These are phyloP conservation scores for Coix lacrymajobi DNA, from an alignment of 176 grass and related monocot species.

Conservation along the genomic window DNA sequence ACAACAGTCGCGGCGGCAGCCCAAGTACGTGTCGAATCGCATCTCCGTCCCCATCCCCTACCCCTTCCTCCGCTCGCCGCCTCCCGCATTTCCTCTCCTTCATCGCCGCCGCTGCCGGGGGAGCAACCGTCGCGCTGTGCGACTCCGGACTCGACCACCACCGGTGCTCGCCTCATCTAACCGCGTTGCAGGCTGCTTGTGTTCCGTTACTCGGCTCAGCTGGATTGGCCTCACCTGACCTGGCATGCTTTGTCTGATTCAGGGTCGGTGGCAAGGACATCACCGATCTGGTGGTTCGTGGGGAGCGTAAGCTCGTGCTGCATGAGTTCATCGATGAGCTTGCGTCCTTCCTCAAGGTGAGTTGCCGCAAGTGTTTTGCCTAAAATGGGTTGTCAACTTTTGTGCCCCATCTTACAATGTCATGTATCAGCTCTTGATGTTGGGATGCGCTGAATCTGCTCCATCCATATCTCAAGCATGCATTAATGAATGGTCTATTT, in stretches of 20 bases:
- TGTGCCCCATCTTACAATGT: background rate
- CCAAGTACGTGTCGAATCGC: no score
- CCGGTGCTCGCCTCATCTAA: slow-evolving; percentile 1
- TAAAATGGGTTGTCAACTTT: background rate
- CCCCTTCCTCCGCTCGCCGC: background rate
- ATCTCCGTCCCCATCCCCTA: background rate
- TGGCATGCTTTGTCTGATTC: background rate
- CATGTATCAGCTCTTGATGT: background rate
- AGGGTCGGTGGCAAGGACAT: no score
- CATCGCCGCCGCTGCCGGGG: slow-evolving; percentile 24
- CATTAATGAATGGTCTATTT: no score
- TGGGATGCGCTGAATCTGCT: background rate
- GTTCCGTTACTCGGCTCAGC: background rate
- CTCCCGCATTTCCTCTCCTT: slow-evolving; percentile 38
- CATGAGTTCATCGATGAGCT: no score
- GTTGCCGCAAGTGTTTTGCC: background rate
- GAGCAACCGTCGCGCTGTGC: slow-evolving; percentile 31
- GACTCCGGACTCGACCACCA: slow-evolving; percentile 43
- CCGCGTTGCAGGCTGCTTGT: background rate
- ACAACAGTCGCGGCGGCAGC: no score
- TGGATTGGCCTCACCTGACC: background rate
- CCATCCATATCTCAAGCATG: background rate
- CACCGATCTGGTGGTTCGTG: no score
- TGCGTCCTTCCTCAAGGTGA: no score
- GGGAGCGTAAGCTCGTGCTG: no score